Percentiles rank a stretch among this genome's conserved stretches.
Evolutionary conservation across 306 rosid species (phyloP).

Genomic region (Castanea sativa): DNA sequence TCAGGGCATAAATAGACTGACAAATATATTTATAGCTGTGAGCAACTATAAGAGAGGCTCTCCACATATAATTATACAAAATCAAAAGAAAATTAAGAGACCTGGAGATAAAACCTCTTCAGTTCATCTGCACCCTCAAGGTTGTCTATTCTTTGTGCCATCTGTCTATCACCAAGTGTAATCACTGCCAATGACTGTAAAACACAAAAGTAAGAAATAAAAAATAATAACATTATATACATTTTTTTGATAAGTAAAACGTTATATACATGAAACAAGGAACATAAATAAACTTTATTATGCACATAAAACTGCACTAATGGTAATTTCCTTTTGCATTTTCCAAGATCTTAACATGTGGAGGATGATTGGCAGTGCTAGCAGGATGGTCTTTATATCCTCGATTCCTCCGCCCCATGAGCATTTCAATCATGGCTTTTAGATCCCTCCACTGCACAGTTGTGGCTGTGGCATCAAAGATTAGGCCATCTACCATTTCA

Average conservation of each 20-base stretch:
- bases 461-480: too few species aligned
- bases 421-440: too few species aligned
- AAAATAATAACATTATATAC: neutral
- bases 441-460: too few species aligned
- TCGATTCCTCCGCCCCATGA: too few species aligned
- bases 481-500: too few species aligned
- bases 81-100: slow-evolving; percentile 30
- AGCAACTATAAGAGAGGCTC: neutral
- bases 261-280: neutral
- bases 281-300: slow-evolving; percentile 1
- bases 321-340: neutral
- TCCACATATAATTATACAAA: slow-evolving; percentile 3
- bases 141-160: slow-evolving; percentile 94
- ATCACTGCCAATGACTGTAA: slow-evolving; percentile 84
- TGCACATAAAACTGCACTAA: neutral
- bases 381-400: too few species aligned
- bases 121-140: slow-evolving; percentile 74
- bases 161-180: slow-evolving; percentile 90
- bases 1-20: neutral
- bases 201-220: slow-evolving; percentile 17
- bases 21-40: neutral
- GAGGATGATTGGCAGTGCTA: too few species aligned
- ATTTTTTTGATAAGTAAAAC: neutral
- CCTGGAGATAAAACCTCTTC: slow-evolving; percentile 98
- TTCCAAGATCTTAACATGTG: too few species aligned